phyloP scores from a whole-genome alignment of 345 rosid genomes.

The Eucalyptus leucophloia region DNA sequence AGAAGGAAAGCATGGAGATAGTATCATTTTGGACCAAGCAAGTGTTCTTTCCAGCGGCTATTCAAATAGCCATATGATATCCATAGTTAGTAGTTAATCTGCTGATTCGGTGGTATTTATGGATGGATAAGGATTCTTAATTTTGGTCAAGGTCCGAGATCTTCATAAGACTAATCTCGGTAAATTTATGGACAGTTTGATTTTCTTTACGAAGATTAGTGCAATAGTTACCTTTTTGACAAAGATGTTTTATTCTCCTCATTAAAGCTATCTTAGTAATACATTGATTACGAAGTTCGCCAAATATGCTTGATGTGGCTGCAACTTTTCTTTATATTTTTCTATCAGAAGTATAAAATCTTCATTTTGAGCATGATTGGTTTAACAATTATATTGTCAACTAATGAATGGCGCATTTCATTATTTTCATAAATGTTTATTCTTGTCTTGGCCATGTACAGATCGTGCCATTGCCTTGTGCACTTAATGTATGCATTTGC shows the following conservation, averaged over 20 bases:
- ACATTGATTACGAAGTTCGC: not conserved
- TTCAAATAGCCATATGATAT: not conserved
- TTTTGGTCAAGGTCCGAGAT: not conserved
- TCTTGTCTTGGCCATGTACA: not conserved
- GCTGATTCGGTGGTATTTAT: not conserved
- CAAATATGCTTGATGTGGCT: not conserved
- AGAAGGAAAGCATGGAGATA: not conserved
- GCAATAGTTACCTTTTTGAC: not conserved
- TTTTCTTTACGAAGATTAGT: not conserved
- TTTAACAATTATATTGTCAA: too few relatives aligned
- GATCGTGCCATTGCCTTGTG: not conserved
- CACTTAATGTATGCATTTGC: not conserved
- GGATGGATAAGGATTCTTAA: not conserved
- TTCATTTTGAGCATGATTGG: not conserved
- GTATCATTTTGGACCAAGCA: not conserved
- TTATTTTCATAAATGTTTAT: too few relatives aligned
- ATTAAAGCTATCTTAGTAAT: not conserved
- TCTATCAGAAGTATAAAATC: not conserved
- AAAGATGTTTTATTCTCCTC: not conserved
- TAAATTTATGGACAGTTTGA: not conserved
- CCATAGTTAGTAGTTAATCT: not conserved
- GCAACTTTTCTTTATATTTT: not conserved
- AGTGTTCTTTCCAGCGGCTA: not conserved
- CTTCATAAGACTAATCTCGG: not conserved
- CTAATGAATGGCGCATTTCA: too few relatives aligned